Conservation (phyloP, 2,329 filamentous ascomycete genomes). For the Diaporthe vaccinii region DNA sequence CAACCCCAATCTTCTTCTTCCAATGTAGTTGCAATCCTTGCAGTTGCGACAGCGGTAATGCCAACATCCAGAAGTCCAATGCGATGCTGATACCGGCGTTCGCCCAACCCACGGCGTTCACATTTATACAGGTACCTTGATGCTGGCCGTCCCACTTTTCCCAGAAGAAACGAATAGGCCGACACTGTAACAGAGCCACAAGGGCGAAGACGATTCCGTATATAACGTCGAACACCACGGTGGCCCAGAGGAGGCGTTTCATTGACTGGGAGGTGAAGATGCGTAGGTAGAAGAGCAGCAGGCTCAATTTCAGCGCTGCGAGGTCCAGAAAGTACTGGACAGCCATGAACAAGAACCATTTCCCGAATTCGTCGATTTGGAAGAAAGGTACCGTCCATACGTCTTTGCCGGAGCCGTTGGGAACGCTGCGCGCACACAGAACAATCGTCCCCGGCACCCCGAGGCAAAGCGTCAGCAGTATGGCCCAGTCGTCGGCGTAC, state of each 20-base stretch:
- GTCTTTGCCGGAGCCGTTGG: constrained; percentile 47
- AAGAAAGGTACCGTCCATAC: constrained; percentile 47
- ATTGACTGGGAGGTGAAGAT: constrained; percentile 31
- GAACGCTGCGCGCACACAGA: constrained; percentile 21
- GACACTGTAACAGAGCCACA: constrained; percentile 54
- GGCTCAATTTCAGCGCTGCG: constrained; percentile 29
- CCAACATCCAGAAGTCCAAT: constrained; percentile 59
- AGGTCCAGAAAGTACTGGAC: constrained; percentile 41
- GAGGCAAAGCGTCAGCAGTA: constrained; percentile 35
- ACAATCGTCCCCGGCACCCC: constrained; percentile 41
- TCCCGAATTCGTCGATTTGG: constrained; percentile 46
- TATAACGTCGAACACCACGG: constrained; percentile 13
- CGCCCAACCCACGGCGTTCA: constrained; percentile 56
- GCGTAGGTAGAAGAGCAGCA: constrained; percentile 39
- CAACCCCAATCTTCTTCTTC: constrained; percentile 59
- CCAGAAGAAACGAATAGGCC: constrained; percentile 57
- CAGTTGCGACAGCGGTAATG: constrained; percentile 56
- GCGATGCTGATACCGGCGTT: constrained; percentile 58
- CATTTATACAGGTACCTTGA: constrained; percentile 56
- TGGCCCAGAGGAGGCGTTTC: constrained; percentile 30
- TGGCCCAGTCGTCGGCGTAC: constrained; percentile 42
- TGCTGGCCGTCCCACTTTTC: constrained; percentile 56
- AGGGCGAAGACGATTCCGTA: constrained; percentile 50
- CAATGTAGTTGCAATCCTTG: constrained; percentile 51
- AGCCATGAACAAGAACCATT: constrained; percentile 45